A percentile compares a stretch with the other conserved stretches of the same genome.
phyloP scores from a whole-genome alignment of 164 flowering plant genomes.

The Aristolochia fimbriata region DNA sequence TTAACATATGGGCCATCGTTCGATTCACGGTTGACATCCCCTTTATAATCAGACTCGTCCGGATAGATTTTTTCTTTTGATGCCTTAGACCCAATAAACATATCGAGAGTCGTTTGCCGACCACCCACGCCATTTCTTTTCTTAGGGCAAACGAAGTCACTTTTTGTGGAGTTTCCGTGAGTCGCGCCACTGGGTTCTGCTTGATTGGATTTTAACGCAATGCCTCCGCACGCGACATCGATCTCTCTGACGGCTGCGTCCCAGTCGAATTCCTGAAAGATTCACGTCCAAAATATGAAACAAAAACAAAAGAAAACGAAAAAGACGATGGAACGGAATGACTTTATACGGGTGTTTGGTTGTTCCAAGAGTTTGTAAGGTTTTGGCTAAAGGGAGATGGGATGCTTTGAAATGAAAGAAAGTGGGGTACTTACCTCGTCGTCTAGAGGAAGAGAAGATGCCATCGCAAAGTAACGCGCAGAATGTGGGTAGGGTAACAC shows the following conservation, averaged over 20 bases:
- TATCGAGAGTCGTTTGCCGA: conserved; percentile 63
- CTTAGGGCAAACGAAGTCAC: neutral
- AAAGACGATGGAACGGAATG: neutral
- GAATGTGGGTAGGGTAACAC: too few relatives aligned
- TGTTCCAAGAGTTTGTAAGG: too few relatives aligned
- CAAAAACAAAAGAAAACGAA: neutral
- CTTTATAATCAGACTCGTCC: neutral
- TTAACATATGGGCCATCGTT: conserved; percentile 14
- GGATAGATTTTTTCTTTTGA: neutral
- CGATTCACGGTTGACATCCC: neutral
- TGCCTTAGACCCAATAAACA: conserved; percentile 21
- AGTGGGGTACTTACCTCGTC: too few relatives aligned
- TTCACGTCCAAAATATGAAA: neutral
- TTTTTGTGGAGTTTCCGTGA: neutral
- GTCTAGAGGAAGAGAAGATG: too few relatives aligned
- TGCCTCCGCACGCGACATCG: conserved; percentile 51
- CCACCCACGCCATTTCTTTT: conserved; percentile 9
- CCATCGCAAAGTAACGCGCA: too few relatives aligned
- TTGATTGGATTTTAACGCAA: conserved; percentile 13
- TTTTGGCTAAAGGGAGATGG: too few relatives aligned
- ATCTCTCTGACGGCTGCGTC: conserved; percentile 77
- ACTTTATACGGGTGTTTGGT: too few relatives aligned
- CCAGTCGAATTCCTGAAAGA: conserved; percentile 77
- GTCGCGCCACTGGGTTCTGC: neutral
- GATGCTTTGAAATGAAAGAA: too few relatives aligned